Percentiles rank a stretch among this genome's conserved stretches.
Conservation (phyloP, 2,329 filamentous ascomycete species). For the Raffaelea albimanens region DNA sequence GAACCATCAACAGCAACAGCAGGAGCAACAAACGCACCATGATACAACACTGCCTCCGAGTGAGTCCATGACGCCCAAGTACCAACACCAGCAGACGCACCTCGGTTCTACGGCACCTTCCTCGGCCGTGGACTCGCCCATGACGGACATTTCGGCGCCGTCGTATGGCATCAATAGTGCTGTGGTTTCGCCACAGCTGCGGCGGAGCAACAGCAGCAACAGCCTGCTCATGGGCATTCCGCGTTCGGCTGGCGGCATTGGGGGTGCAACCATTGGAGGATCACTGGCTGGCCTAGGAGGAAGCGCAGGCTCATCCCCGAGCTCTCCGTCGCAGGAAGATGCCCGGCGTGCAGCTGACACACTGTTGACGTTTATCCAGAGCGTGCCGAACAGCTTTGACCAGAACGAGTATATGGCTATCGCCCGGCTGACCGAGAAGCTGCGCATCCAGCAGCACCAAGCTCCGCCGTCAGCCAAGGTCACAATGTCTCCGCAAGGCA, state of each 20-base stretch:
- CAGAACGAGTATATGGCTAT: constrained; percentile 70
- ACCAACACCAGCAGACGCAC: constrained; percentile 19
- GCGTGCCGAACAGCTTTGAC: constrained; percentile 57
- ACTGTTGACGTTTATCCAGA: constrained; percentile 72
- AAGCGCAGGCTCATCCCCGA: constrained; percentile 42
- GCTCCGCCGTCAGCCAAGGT: constrained; percentile 17
- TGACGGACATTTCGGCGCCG: constrained; percentile 32
- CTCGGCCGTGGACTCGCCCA: constrained; percentile 42
- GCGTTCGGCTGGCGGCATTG: constrained; percentile 15
- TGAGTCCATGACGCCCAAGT: constrained; percentile 2
- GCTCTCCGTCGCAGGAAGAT: constrained; percentile 73
- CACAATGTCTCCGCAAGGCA: constrained; percentile 17
- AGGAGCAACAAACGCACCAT: constrained; percentile 30
- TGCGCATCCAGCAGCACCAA: constrained; percentile 49
- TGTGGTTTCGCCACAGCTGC: constrained; percentile 33
- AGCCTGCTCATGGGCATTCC: constrained; percentile 27
- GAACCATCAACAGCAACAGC: constrained; percentile 34
- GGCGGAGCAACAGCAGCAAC: constrained; percentile 41
- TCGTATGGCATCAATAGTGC: constrained; percentile 29
- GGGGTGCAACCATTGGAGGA: constrained; percentile 4
- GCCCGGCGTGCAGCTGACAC: constrained; percentile 73
- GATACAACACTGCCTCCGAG: neutral
- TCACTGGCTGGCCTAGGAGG: constrained; percentile 7
- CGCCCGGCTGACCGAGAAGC: constrained; percentile 75
- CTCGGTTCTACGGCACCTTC: constrained; percentile 33